Conservation (phyloP, 495 filamentous ascomycete genomes). For the Xeromyces bisporus region DNA sequence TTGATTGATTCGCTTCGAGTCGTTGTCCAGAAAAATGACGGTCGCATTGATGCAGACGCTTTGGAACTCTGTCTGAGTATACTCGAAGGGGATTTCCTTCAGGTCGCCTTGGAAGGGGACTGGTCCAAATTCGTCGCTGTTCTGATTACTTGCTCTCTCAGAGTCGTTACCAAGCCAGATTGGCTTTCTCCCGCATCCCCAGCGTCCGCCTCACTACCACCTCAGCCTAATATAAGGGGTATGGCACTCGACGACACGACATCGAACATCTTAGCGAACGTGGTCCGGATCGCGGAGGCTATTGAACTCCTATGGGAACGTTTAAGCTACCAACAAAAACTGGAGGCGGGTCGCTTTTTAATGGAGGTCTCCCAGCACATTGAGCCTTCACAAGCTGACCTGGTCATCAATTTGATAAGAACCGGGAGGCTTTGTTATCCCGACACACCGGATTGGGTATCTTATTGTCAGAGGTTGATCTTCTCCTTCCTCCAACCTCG, state of each 20-base stretch:
- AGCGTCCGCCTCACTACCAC: slow-evolving; percentile 8
- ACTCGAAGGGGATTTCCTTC: slow-evolving; percentile 21
- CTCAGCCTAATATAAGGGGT: slow-evolving; percentile 6
- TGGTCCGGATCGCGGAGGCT: slow-evolving; percentile 22
- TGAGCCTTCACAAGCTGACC: slow-evolving; percentile 26
- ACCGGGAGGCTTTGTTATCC: slow-evolving; percentile 46
- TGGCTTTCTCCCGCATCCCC: slow-evolving; percentile 8
- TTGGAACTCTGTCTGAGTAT: slow-evolving; percentile 30
- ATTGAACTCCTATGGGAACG: slow-evolving; percentile 27
- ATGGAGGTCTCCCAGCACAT: slow-evolving; percentile 23
- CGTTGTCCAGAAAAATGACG: slow-evolving; percentile 33
- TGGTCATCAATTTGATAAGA: slow-evolving; percentile 23
- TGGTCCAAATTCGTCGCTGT: slow-evolving; percentile 20
- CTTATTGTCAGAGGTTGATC: slow-evolving; percentile 43
- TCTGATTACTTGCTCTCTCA: slow-evolving; percentile 52
- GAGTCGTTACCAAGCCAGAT: slow-evolving; percentile 24
- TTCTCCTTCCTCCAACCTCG: slow-evolving; percentile 48
- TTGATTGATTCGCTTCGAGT: slow-evolving; percentile 41
- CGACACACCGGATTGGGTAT: slow-evolving; percentile 48
- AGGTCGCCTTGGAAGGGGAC: slow-evolving; percentile 16
- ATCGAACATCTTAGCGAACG: slow-evolving; percentile 23
- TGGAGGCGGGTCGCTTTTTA: slow-evolving; percentile 21
- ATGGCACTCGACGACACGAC: slow-evolving; percentile 18
- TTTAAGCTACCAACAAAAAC: slow-evolving; percentile 21
- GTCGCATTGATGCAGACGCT: slow-evolving; percentile 38